Percentiles rank a stretch among this genome's conserved stretches.
phyloP scores from a whole-genome alignment of 2,329 filamentous ascomycete species.

The Fusarium devonianum region DNA sequence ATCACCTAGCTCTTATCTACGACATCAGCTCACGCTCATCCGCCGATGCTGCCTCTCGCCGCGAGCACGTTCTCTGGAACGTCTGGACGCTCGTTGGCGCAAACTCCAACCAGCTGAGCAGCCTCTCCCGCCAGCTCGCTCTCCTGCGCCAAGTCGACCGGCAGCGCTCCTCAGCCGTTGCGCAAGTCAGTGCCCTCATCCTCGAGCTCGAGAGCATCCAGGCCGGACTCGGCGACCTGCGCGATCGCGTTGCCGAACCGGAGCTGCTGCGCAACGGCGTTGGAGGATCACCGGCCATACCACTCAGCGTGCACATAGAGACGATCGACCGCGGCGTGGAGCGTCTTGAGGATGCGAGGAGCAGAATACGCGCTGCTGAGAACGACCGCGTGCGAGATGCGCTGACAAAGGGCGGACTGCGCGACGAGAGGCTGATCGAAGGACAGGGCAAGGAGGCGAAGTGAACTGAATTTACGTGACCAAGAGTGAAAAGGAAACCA shows the following conservation, averaged over 20 bases:
- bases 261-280: conserved; percentile 61
- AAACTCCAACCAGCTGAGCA: conserved; percentile 66
- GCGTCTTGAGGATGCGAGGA: conserved; percentile 70
- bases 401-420: conserved; percentile 54
- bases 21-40: conserved; percentile 72
- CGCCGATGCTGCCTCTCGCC: conserved; percentile 62
- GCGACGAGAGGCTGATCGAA: conserved; percentile 52
- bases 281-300: conserved; percentile 51
- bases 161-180: conserved; percentile 71
- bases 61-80: conserved; percentile 71
- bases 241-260: conserved; percentile 73
- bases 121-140: conserved; percentile 67
- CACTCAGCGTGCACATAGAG: conserved; percentile 77
- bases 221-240: conserved; percentile 72
- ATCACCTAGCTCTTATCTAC: conserved; percentile 73
- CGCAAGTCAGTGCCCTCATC: conserved; percentile 73
- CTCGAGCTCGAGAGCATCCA: conserved; percentile 78
- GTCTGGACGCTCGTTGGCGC: conserved; percentile 80
- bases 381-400: conserved; percentile 63
- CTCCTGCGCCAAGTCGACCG: conserved; percentile 70
- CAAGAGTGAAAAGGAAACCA: background rate
- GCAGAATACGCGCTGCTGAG: conserved; percentile 65
- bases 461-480: background rate
- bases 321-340: conserved; percentile 77
- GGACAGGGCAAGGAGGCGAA: conserved; percentile 26